These are phyloP conservation scores for Sugiyamaella pinicola DNA, from an alignment of 1,139 yeast species.

Conservation along the genomic window DNA sequence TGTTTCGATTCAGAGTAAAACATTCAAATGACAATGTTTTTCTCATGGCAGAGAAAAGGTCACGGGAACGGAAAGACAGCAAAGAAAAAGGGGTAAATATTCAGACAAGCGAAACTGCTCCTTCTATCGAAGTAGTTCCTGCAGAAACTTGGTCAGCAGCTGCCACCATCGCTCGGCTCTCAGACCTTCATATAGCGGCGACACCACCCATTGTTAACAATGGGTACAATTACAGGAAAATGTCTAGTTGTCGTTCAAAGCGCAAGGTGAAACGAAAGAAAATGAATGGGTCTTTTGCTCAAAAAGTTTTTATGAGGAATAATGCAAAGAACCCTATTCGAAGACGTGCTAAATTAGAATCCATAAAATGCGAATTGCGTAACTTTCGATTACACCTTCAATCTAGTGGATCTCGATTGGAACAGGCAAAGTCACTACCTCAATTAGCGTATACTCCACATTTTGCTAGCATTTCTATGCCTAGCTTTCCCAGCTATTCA, in stretches of 20 bases:
- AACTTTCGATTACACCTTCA: background rate
- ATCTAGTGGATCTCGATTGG: background rate
- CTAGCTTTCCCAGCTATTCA: slow-evolving; percentile 5
- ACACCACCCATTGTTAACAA: background rate
- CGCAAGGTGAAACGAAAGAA: slow-evolving; percentile 1
- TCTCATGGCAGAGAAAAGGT: background rate
- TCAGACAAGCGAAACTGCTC: background rate
- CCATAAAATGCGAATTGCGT: background rate
- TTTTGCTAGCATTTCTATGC: slow-evolving; percentile 4
- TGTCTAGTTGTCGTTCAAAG: background rate
- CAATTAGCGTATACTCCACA: background rate
- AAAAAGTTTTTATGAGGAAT: slow-evolving; percentile 13
- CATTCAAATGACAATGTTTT: background rate
- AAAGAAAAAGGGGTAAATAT: background rate
- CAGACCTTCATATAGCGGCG: too few species aligned
- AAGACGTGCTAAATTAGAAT: background rate
- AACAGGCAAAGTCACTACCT: background rate
- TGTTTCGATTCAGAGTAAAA: background rate
- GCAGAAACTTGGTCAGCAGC: too few species aligned
- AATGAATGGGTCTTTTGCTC: slow-evolving; percentile 9
- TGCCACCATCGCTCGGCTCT: too few species aligned
- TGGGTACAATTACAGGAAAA: background rate
- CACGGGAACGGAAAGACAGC: background rate
- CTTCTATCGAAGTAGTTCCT: too few species aligned
- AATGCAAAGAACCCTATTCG: slow-evolving; percentile 11